phyloP scores from a whole-genome alignment of 768 basidiomycete genomes.

The Agrocybe pediades region DNA sequence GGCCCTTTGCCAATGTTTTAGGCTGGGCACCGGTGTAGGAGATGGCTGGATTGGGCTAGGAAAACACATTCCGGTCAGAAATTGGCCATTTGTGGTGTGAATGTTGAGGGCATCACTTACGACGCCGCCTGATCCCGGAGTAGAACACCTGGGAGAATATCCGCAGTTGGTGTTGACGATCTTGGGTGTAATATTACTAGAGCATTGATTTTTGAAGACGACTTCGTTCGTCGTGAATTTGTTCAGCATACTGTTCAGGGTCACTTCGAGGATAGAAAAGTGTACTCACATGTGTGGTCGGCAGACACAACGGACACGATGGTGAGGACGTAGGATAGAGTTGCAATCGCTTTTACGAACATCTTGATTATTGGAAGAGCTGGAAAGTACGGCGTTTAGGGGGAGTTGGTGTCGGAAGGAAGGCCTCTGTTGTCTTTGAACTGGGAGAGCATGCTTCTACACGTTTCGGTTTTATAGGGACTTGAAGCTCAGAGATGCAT shows the following conservation, averaged over 20 bases:
- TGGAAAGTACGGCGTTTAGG: too few species aligned
- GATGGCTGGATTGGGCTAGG: slow-evolving; percentile 32
- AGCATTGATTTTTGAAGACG: not conserved
- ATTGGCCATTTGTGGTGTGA: not conserved
- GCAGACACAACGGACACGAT: slow-evolving; percentile 10
- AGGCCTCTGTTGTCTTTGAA: too few species aligned
- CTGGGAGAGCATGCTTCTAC: too few species aligned
- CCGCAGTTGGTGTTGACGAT: slow-evolving; percentile 41
- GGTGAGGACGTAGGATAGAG: slow-evolving; percentile 1
- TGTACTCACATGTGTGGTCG: slow-evolving; percentile 23
- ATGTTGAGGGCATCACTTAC: too few species aligned
- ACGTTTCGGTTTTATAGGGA: too few species aligned
- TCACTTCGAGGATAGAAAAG: not conserved
- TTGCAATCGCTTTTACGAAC: too few species aligned
- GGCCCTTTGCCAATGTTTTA: slow-evolving; percentile 23
- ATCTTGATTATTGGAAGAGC: too few species aligned
- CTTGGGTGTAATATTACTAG: slow-evolving; percentile 33
- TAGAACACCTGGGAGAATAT: slow-evolving; percentile 39
- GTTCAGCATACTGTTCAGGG: not conserved
- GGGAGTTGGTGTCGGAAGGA: too few species aligned
- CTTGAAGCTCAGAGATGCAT: too few species aligned
- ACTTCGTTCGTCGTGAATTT: too few species aligned
- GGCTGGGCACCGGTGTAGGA: slow-evolving; percentile 37
- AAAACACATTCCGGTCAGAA: too few species aligned
- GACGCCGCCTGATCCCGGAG: slow-evolving; percentile 33